These are phyloP conservation scores for Pisolithus tinctorius DNA, from an alignment of 768 basidiomycete genomes.

Conservation along the genomic window DNA sequence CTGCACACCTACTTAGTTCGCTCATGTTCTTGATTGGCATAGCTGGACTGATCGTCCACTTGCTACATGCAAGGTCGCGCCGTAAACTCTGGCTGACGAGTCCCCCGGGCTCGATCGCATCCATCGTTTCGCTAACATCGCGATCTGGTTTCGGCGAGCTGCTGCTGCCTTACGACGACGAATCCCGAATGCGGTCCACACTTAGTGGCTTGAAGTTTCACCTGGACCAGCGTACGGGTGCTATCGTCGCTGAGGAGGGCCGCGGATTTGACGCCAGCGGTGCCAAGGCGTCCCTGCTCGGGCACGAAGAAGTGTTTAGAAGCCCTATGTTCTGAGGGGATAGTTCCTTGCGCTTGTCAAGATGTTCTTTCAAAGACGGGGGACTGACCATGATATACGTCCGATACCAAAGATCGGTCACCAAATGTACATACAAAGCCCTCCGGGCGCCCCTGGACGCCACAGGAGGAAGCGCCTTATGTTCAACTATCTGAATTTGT, in stretches of 20 bases:
- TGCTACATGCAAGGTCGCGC: constrained; percentile 40
- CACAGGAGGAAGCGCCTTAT: too few relatives aligned
- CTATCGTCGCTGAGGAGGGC: constrained; percentile 52
- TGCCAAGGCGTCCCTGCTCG: constrained; percentile 15
- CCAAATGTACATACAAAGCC: background rate
- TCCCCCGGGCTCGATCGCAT: constrained; percentile 55
- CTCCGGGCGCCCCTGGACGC: too few relatives aligned
- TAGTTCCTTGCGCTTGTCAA: constrained; percentile 2
- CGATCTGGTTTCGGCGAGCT: constrained; percentile 58
- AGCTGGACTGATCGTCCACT: constrained; percentile 41
- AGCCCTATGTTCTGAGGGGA: constrained; percentile 2
- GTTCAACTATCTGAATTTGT: too few relatives aligned
- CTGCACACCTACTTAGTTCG: constrained; percentile 43
- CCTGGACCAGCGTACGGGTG: constrained; percentile 53
- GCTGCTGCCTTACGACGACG: constrained; percentile 53
- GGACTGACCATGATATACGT: background rate
- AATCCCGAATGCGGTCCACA: constrained; percentile 37
- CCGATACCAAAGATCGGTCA: background rate
- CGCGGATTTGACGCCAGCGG: background rate
- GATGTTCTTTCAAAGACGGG: constrained; percentile 1
- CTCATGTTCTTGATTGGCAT: constrained; percentile 44
- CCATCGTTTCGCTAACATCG: constrained; percentile 48
- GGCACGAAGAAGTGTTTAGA: constrained; percentile 3
- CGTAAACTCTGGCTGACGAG: constrained; percentile 44
- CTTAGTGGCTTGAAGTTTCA: constrained; percentile 46